Evolutionary conservation across 805 yeast species (phyloP), one percentile per base, ranked within the genome.

Genomic region (Myxozyma lipomycoides): DNA sequence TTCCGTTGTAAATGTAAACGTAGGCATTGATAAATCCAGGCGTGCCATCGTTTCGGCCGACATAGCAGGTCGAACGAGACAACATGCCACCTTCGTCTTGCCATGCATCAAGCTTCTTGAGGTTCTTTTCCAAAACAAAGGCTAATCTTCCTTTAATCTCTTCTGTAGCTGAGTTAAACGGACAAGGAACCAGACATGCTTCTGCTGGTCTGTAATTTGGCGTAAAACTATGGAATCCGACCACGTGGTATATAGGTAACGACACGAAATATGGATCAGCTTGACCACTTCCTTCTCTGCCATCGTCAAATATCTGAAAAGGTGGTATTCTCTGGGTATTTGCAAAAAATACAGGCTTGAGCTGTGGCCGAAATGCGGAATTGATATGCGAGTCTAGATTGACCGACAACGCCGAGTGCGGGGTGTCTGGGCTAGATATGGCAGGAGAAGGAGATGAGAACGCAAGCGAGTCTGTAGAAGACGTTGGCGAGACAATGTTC

Each of bases 1-100:
- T 53, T 17, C 58, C 58, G 42, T 50, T 46, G 51, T 51, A 53
- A 3, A 43, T 24, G 32, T 53, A 53, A 5, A 44, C 49, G 12
- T 50, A 38, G 15, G 45, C 52, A 6, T 21, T 21, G 10, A 49
- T 28, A 24, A 19, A 28, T 7, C 19, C n/a, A 21, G 21, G 32
- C 7, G n/a, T 32, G 9, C 43, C 35, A 4, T 38, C 45, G 12
- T 12, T 40, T 12, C 34, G 30, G 10, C 15, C n/a, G 3, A 49
- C 51, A 15, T 30, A 3, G 30, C 57, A 52, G 5, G 39, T 17
- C 17, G 46, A 23, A 10, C 57, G 46, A 10, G 40, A 18, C 41
- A 40, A 37, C 35, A 47, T 23, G 18, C 43, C 30, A 23, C 54
- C 54, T 17, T 52, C 55, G 22, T 52, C 57, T 17, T 49, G 52